Base-by-base conservation (phyloP, 1,139 yeast genomes). In the Meyerozyma athensensis region DNA sequence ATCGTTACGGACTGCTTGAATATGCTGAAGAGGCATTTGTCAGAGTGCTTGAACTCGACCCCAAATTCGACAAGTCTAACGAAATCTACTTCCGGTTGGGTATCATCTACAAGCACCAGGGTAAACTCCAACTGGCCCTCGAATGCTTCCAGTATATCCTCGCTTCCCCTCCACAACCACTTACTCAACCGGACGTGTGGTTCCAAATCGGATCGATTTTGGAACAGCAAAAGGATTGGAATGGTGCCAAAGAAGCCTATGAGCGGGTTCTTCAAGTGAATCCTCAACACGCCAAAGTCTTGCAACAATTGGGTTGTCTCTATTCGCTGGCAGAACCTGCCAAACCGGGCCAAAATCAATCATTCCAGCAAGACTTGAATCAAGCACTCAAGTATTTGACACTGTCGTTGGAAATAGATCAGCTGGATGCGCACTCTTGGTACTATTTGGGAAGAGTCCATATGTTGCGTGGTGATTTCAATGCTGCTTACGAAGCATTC, bases 21-120 rank as follows among this genome's bases (percentile, higher is more conserved):
- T 92, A 90, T 53, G 98, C 98, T 4, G 97, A 92, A 59, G 98
- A 92, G 59, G 97, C 98, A 4, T 92, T 92, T 65, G 95, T 94
- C 26, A 80, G 96, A 51, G 98, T 92, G 10, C 71, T 92, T 60
- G 97, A 90, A 57, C 77, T 92, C 69, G 97, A 92, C 61, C 96
- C 97, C 31, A 82, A 86, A 56, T 92, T 92, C 51, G 97, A 92
- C 55, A 94, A 92, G 67, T 92, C 96, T 20, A 86, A 87, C 54
- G 98, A 92, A 61, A 94, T 92, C 48, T 92, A 92, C 59, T 92
- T 92, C 73, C 72, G 98, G 43, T 74, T 92, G 53, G 98, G 98
- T n/a, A 90, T 92, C 57, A 92, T 92, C 41, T 92, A 92, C 68
- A 92, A 90, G 63, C 96, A 90, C 61, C 97, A 90, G 61, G 85